Evolutionary conservation across 2,329 filamentous ascomycete genomes (phyloP).

Genomic region (Emericellopsis cladophorae): DNA sequence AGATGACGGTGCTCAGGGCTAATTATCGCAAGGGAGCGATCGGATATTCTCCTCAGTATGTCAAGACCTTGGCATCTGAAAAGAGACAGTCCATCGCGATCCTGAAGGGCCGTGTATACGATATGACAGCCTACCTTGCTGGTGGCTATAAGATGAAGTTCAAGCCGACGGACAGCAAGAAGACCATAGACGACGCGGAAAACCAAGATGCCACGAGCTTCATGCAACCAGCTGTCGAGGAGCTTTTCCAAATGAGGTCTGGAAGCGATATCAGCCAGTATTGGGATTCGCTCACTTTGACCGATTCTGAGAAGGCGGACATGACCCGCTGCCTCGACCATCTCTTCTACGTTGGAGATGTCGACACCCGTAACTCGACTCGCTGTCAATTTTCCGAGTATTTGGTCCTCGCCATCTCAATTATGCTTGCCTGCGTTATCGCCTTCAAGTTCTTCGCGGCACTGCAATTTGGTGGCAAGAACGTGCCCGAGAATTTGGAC

Average conservation of each 20-base stretch:
- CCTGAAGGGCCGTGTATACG: slow-evolving; percentile 71
- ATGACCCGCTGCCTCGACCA: slow-evolving; percentile 86
- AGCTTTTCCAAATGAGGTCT: slow-evolving; percentile 63
- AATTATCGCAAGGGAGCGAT: slow-evolving; percentile 80
- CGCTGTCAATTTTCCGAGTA: slow-evolving; percentile 83
- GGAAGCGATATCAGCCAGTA: slow-evolving; percentile 74
- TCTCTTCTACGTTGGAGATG: slow-evolving; percentile 83
- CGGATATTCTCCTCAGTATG: slow-evolving; percentile 68
- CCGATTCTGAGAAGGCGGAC: slow-evolving; percentile 39
- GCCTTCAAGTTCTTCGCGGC: slow-evolving; percentile 95
- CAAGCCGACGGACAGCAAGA: slow-evolving; percentile 30
- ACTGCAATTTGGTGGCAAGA: slow-evolving; percentile 85
- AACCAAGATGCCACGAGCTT: slow-evolving; percentile 54
- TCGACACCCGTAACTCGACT: slow-evolving; percentile 80
- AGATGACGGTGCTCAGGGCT: slow-evolving; percentile 64
- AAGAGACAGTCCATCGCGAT: slow-evolving; percentile 61
- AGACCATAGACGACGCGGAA: slow-evolving; percentile 6
- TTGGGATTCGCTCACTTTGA: slow-evolving; percentile 60
- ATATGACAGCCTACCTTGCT: slow-evolving; percentile 70
- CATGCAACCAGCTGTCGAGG: slow-evolving; percentile 63
- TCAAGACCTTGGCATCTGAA: slow-evolving; percentile 53
- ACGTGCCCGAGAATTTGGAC: slow-evolving; percentile 86
- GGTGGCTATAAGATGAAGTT: slow-evolving; percentile 59
- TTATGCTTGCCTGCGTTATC: slow-evolving; percentile 70
- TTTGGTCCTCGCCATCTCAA: slow-evolving; percentile 73